Evolutionary conservation across 2,329 filamentous ascomycete species (phyloP).

Genomic region (Diaporthe ampelina): DNA sequence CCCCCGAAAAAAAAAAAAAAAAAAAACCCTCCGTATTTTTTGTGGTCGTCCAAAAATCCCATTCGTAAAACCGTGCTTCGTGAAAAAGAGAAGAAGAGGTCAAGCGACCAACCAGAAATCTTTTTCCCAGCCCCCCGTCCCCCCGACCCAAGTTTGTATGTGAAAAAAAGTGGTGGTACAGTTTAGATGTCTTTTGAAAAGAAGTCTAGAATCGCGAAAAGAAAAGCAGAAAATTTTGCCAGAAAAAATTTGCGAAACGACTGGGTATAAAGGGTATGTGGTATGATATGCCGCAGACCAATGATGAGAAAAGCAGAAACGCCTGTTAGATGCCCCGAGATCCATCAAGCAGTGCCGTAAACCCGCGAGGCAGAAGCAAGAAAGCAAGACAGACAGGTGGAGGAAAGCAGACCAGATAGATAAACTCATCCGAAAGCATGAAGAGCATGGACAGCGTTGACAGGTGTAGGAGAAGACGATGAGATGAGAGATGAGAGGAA

Average conservation of each 20-base stretch:
- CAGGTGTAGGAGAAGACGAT: background rate
- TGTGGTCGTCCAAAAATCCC: constrained; percentile 27
- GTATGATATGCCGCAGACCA: constrained; percentile 37
- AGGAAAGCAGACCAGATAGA: background rate
- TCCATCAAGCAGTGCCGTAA: constrained; percentile 37
- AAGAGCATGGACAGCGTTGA: constrained; percentile 16
- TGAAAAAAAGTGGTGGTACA: constrained; percentile 23
- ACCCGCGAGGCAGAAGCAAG: constrained; percentile 32
- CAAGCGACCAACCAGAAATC: constrained; percentile 16
- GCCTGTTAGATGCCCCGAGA: constrained; percentile 38
- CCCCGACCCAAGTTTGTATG: constrained; percentile 7
- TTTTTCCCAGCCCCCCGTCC: constrained; percentile 1
- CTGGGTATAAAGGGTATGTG: constrained; percentile 37
- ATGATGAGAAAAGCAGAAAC: constrained; percentile 31
- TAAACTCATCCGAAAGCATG: background rate
- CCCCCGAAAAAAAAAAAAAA: background rate
- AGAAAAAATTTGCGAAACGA: background rate
- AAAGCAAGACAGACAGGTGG: constrained; percentile 14
- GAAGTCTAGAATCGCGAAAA: constrained; percentile 17
- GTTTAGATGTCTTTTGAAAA: background rate
- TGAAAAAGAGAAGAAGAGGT: constrained; percentile 21
- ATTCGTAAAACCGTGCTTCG: constrained; percentile 33
- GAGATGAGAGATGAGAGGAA: background rate
- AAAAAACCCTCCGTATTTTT: constrained; percentile 1
- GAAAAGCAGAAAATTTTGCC: background rate